Base-by-base conservation (phyloP, 176 grass and related monocot genomes). In the Triticum dicoccoides region DNA sequence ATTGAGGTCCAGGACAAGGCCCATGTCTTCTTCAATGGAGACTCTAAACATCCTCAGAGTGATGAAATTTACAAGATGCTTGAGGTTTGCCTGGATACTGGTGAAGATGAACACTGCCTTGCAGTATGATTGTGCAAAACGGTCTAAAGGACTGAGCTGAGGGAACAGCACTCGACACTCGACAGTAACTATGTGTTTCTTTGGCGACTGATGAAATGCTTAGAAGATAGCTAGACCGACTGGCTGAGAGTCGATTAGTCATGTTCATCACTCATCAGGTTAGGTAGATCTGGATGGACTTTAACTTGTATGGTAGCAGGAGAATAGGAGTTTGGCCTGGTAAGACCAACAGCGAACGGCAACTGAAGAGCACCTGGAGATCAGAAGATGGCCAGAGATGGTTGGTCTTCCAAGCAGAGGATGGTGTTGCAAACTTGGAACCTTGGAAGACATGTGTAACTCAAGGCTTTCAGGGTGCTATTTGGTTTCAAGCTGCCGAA, bases 21-120 rank as follows among this genome's bases (percentile, higher is more conserved):
- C 41, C 86, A 95, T 92, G 91, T 98, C 73, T 98, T 98, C 81
- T 89, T 81, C 77, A 95, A 87, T 89, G 93, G 86, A 82, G 92
- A 92, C 54, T 65, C 52, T 42, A 92, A 71, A 17, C 93, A 98
- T 88, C 88, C 79, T 77, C 81, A 65, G 76, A 92, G 82, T 58
- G 76, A 91, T 85, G 92, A 94, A 37, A 94, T 98, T 80, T 94
- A 96, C 89, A 72, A 30, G 33, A 80, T 90, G n/a, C 86, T 98
- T 45, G 74, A 88, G 82, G 42, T 52, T 17, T 95, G 91, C 69
- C 85, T 85, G 32, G 44, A 77, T 39, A 27, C 20, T 24, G 21
- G 47, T 32, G 82, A 88, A 70, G 61, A 59, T 59, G 56, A 85
- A 20, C 24, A 20, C 65, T 78, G 8, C 21, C 17, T 66, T 66